A percentile compares a stretch with the other conserved stretches of the same genome.
Evolutionary conservation across 2,329 filamentous ascomycete genomes (phyloP).

Genomic region (Trichoderma koningii): DNA sequence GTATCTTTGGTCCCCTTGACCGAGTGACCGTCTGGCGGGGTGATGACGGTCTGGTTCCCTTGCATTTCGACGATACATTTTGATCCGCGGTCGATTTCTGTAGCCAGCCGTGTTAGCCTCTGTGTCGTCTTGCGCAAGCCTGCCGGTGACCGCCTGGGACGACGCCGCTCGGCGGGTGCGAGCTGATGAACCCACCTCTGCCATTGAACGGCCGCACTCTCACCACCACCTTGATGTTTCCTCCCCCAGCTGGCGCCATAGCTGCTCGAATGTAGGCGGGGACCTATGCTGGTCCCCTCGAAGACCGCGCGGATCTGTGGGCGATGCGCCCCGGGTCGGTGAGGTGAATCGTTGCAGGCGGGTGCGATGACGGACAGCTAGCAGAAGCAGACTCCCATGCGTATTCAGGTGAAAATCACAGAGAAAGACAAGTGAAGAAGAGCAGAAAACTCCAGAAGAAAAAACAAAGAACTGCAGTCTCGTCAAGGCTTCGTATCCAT

Average conservation of each 20-base stretch:
- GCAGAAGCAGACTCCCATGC: constrained; percentile 9
- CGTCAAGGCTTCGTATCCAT: constrained; percentile 30
- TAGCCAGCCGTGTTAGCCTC: constrained; percentile 30
- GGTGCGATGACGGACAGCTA: not conserved
- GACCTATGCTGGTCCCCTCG: constrained; percentile 43
- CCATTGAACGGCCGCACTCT: constrained; percentile 92
- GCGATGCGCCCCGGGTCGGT: constrained; percentile 36
- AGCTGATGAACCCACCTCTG: constrained; percentile 64
- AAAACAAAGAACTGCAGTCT: not conserved
- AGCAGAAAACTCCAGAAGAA: not conserved
- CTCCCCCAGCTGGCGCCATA: constrained; percentile 66
- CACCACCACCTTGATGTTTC: constrained; percentile 99
- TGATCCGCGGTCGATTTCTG: constrained; percentile 86
- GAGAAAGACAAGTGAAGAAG: not conserved
- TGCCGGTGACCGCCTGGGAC: not conserved
- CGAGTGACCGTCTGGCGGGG: constrained; percentile 65
- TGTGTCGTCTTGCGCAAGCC: not conserved
- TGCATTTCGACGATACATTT: constrained; percentile 99
- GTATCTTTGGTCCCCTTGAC: constrained; percentile 69
- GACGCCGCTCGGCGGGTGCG: not conserved
- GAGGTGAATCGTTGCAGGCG: constrained; percentile 11
- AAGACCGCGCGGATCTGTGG: constrained; percentile 31
- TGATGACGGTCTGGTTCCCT: constrained; percentile 84
- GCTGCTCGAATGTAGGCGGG: constrained; percentile 38
- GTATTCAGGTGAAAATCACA: not conserved